phyloP scores from a whole-genome alignment of 2,329 filamentous ascomycete species.

The Geosmithia morbida region DNA sequence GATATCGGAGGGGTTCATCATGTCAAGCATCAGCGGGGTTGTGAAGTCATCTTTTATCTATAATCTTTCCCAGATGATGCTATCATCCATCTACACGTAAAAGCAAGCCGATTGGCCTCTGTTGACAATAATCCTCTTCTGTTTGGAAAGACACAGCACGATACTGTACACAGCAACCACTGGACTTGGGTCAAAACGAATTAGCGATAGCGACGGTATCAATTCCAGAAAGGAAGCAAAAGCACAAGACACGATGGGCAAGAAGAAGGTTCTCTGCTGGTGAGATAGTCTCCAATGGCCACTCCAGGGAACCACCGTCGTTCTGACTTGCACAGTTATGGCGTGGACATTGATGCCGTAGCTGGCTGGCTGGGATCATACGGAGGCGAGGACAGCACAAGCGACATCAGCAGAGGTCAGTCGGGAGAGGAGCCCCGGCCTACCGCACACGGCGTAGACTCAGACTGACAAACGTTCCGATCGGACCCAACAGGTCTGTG shows the following conservation, averaged over 20 bases:
- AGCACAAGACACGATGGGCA: slow-evolving; percentile 5
- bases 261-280: slow-evolving; percentile 11
- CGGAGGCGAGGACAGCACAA: slow-evolving; percentile 2
- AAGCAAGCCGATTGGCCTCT: no score
- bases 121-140: no score
- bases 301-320: background rate
- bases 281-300: background rate
- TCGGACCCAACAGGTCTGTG: slow-evolving; percentile 34
- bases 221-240: background rate
- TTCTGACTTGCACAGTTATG: slow-evolving; percentile 1
- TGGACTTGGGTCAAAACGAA: no score
- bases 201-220: background rate
- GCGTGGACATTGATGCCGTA: slow-evolving; percentile 36
- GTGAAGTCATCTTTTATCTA: background rate
- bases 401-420: background rate
- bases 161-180: no score
- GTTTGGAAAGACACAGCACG: no score
- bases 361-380: slow-evolving; percentile 36
- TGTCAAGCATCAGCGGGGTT: background rate
- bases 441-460: no score
- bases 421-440: no score
- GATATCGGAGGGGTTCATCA: background rate
- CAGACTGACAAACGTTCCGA: no score
- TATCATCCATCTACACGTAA: no score
- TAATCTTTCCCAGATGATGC: no score